phyloP scores from a whole-genome alignment of 345 rosid species.

The Salix purpurea region DNA sequence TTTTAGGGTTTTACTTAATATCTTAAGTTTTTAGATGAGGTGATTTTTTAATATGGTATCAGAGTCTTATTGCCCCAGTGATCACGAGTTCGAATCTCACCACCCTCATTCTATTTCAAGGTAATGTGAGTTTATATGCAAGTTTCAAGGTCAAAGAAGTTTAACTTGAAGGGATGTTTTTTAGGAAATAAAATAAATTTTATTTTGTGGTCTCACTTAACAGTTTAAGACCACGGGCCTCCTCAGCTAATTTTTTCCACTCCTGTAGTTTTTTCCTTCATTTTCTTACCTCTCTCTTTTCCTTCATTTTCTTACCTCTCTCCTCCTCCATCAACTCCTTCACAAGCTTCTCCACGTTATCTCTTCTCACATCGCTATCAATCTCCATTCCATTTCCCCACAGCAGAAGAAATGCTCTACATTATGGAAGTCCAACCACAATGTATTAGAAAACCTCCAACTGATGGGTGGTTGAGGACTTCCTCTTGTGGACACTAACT shows the following conservation, averaged over 20 bases:
- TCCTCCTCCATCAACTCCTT: background rate
- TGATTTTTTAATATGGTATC: too few relatives aligned
- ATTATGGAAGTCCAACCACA: background rate
- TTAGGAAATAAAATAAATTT: too few relatives aligned
- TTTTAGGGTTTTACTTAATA: too few relatives aligned
- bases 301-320: background rate
- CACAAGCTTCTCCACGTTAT: background rate
- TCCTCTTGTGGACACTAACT: background rate
- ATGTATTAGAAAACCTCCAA: background rate
- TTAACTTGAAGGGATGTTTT: too few relatives aligned
- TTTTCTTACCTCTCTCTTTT: background rate
- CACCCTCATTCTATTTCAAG: too few relatives aligned
- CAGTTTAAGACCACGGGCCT: background rate
- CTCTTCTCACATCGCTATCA: background rate
- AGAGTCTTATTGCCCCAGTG: too few relatives aligned
- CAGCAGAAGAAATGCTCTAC: background rate
- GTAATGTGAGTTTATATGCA: background rate
- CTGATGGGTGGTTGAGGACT: background rate
- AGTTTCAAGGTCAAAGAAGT: too few relatives aligned
- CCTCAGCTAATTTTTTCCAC: background rate
- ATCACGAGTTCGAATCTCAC: too few relatives aligned
- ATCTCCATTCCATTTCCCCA: constrained; percentile 3
- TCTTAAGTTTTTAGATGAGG: too few relatives aligned
- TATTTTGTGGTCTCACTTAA: too few relatives aligned
- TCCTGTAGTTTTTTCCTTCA: background rate